Percentiles rank a stretch among this genome's conserved stretches.
Conservation (phyloP, 31 red algal species). For the Porphyra umbilicalis region DNA sequence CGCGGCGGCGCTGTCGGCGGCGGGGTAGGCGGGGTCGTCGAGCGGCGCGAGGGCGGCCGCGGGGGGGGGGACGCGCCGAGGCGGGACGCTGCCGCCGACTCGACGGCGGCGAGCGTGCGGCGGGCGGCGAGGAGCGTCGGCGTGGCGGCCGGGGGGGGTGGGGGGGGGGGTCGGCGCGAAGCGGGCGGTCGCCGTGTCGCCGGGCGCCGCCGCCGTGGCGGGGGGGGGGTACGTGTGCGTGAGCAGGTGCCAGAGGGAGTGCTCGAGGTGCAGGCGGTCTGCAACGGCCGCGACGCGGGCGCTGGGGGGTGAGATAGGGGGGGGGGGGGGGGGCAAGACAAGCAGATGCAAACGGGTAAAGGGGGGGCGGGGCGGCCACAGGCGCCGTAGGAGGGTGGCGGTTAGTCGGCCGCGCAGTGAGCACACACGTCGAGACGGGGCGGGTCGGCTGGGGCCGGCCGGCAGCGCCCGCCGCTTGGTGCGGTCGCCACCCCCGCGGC, state of each 20-base stretch:
- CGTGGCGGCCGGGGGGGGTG: not conserved
- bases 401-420: no score
- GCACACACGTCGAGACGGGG: not conserved
- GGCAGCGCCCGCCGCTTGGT: no score
- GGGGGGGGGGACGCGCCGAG: not conserved
- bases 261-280: not conserved
- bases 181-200: not conserved
- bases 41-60: not conserved
- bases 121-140: no score
- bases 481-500: no score
- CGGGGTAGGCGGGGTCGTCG: not conserved
- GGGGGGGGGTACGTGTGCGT: not conserved
- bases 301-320: not conserved
- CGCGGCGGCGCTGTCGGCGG: not conserved
- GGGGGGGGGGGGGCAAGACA: not conserved
- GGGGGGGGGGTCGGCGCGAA: not conserved
- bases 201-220: not conserved
- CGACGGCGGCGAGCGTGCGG: no score
- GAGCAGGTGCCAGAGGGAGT: not conserved
- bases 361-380: no score
- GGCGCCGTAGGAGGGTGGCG: no score
- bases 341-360: not conserved
- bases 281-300: not conserved
- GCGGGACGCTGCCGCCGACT: no score
- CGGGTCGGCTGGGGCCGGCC: not conserved